Base-by-base conservation (phyloP, 768 basidiomycete genomes). In the Candolleomyces aberdarensis region DNA sequence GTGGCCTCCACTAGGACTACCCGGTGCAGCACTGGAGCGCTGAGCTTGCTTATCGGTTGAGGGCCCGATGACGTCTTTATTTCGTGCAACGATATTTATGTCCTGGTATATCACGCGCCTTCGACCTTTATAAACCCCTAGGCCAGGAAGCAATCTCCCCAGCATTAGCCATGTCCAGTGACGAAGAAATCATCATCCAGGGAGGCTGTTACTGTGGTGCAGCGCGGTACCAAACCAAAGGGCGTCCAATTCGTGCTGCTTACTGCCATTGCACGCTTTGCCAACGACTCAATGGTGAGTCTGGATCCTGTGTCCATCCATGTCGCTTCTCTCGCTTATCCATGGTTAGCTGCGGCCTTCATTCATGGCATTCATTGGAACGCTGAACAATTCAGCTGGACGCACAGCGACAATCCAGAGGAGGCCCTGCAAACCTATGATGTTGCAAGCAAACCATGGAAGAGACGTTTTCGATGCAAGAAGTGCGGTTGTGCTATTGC, bases 211-310 rank as follows among this genome's bases (percentile, higher is more conserved):
- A 83, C 66, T 89, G 88, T 62, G 76, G 81, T n/a, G 64, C 74
- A 3, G 72, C 82, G 4, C 70, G 81, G 0, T 89, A 84, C 62
- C 62, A 74, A 51, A 75, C 85, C 2, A 70, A 69, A 11, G 83
- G 82, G 1, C 70, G 67, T 39, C 85, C 87, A 0, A 64, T 82
- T 3, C 72, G 84, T 39, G 83, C 82, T 63, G 86, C 84, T 5
- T 89, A 84, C 66, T 89, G 86, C 63, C 89, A 90, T 66, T 91
- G 89, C 67, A 85, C 84, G 3, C 69, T 80, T n/a, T 91, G 89
- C 66, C 88, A 89, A 70, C 75, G 81, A 44, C 68, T 88, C 55
- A 83, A 73, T 64, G 84, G 86, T 82, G 67, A 60, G 75, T 62
- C 52, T 41, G 19, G 39, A 29, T 31, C 5, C 6, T 55, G 51